Base-by-base conservation (phyloP, 768 basidiomycete species). In the Pleurotus pulmonarius region DNA sequence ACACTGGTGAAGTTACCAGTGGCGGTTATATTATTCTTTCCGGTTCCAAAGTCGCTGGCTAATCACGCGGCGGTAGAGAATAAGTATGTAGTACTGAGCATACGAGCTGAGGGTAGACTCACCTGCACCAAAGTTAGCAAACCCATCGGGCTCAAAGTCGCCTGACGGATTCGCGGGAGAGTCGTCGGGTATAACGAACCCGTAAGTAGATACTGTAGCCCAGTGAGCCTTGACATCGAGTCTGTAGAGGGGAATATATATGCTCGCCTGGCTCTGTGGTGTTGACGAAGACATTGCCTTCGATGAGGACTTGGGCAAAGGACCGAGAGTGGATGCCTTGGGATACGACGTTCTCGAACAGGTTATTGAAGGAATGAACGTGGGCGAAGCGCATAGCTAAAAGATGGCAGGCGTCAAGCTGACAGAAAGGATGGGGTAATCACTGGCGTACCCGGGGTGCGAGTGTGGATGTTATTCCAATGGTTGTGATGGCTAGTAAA, bases 161-260 rank as follows among this genome's bases (percentile, higher is more conserved):
- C 64, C 64, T n/a, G 46, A 40, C 1, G 64, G 64, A 24, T 61
- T 51, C 4, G 39, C 56, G 20, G 64, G 64, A 1, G 64, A 65
- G 55, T 65, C 64, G 41, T 65, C 64, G 29, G 64, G 64, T 24
- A 65, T 65, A 6, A 65, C 64, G 29, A 65, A 61, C n/a, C 64
- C 64, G 45, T 63, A 65, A 0, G 64, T 65, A 6, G 64, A 63
- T 11, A 65, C 60, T 63, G 34, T n/a, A 11, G 24, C 8, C 18
- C 0, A 26, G n/a, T 7, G 16, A 15, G 18, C 5, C 16, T 18
- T 9, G n/a, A 12, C n/a, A 20, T 3, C 18, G 12, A 5, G n/a
- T 18, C 9, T 37, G n/a, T 7, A 26, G 20, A n/a, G n/a, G 20
- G 24, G 13, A 46, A 12, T 4, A 2, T 12, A 25, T 12, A 16